Evolutionary conservation across 805 yeast genomes (phyloP), one percentile per base, ranked within the genome.

Genomic region (Saccharomycopsis sp.): DNA sequence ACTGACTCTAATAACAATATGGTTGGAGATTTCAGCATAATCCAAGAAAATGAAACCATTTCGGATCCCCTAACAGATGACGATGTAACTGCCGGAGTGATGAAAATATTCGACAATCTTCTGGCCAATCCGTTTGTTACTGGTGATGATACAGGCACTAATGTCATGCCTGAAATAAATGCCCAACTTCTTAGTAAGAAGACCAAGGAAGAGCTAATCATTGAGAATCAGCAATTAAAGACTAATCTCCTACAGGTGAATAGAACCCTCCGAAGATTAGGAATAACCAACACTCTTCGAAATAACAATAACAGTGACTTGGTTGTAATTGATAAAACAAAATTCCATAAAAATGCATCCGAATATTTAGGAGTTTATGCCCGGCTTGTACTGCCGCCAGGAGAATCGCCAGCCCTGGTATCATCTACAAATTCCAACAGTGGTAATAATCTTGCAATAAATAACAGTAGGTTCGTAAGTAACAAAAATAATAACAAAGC

Each of bases 221-320:
- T 56, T n/a, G 63, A 61, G 52, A 57, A 58, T 29, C 59, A 53
- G 29, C 57, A 61, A 20, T 42, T 61, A 19, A 61, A 58, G 24
- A 24, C 42, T 7, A 56, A 58, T 23, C 17, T 56, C 3, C n/a
- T 53, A 22, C 59, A 58, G 9, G 29, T 55, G 34, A 56, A 56
- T 29, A 42, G 49, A n/a, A 15, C 22, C 2, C 22, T 58, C 15
- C 53, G 56, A 22, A 55, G 35, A 20, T 55, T 60, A 23, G 49
- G 50, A n/a, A 9, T 47, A 9, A 42, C 41, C 15, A 51, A 49
- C 29, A 49, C 49, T 1, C 52, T 35, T 3, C 52, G 23, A 14
- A 22, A 44, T 22, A 35, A 24, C 1, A 56, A 41, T 19, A 54
- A 52, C 19, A 41, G 17, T 24, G 29, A 61, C 29, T 44, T 61